Base-by-base conservation (phyloP, 805 yeast genomes). In the Brettanomyces nanus region DNA sequence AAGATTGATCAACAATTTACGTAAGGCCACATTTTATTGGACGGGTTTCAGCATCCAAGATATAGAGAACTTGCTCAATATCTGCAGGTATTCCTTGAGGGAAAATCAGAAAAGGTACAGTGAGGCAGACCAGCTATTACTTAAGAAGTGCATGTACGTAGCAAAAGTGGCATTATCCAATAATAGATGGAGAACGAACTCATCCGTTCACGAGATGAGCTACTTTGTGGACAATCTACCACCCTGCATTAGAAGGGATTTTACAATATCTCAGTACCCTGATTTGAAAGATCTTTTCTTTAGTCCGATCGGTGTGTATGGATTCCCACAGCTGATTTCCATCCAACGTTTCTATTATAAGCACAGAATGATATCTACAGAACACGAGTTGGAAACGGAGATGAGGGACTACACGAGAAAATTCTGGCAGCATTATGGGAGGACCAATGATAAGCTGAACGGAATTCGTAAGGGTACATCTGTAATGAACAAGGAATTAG, bases 11-110 rank as follows among this genome's bases (percentile, higher is more conserved):
- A 68, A 73, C 4, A 80, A 80, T 49, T 51, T 80, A 21, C 84
- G 75, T 53, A 64, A 80, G 41, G 76, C 82, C 1, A 77, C 87
- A 0, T 79, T 80, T 52, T 77, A 76, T 48, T 80, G 89, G 89
- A 76, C 85, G 1, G 87, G 86, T 0, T 80, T 80, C 50, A 65
- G 79, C 10, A 65, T 67, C 19, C 65, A 63, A 30, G 86, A 80
- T 55, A 62, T 80, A 21, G 72, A 73, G 35, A 62, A 69, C 18
- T 61, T 80, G 54, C 51, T 73, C 2, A 57, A 60, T 18, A 69
- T 80, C 21, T 69, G 80, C 35, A 57, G 63, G 13, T 54, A 58
- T 18, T 68, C 76, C 5, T 42, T 75, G 26, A 62, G 67, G 14
- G 47, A 51, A 11, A 54, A 54, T 20, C 49, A 49, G 22, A 59